Evolutionary conservation across 164 flowering plant species (phyloP).

Genomic region (Vitis amurensis): DNA sequence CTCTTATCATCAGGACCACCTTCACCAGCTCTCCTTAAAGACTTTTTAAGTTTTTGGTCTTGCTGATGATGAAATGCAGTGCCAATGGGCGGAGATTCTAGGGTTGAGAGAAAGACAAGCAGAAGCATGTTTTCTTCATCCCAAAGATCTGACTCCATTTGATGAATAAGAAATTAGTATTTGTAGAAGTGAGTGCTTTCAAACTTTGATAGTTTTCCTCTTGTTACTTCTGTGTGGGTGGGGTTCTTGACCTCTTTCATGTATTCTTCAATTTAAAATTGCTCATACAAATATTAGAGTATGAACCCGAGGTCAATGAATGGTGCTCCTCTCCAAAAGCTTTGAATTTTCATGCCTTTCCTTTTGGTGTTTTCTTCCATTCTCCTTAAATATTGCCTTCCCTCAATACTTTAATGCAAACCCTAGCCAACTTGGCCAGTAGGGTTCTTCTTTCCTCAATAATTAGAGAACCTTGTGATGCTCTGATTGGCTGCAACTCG

Average conservation of each 20-base stretch:
- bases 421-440: constrained; percentile 8
- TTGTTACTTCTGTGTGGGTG: constrained; percentile 30
- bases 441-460: no score
- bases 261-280: constrained; percentile 5
- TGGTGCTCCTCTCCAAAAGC: constrained; percentile 23
- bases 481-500: no score
- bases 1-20: constrained; percentile 14
- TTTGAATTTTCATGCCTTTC: constrained; percentile 20
- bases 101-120: constrained; percentile 40
- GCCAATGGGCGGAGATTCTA: constrained; percentile 25
- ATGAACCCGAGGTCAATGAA: constrained; percentile 41
- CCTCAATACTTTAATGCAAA: not conserved
- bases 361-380: constrained; percentile 13
- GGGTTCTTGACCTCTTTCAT: constrained; percentile 17
- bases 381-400: not conserved
- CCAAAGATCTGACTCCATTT: constrained; percentile 33
- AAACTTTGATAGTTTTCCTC: constrained; percentile 27
- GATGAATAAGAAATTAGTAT: constrained; percentile 23
- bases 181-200: constrained; percentile 32
- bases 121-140: constrained; percentile 45
- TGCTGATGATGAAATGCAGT: constrained; percentile 23
- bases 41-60: constrained; percentile 19
- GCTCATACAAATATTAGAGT: constrained; percentile 9
- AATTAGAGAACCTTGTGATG: no score
- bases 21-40: constrained; percentile 20